Evolutionary conservation across 345 rosid genomes (phyloP).

Genomic region (Gossypium stocksii): DNA sequence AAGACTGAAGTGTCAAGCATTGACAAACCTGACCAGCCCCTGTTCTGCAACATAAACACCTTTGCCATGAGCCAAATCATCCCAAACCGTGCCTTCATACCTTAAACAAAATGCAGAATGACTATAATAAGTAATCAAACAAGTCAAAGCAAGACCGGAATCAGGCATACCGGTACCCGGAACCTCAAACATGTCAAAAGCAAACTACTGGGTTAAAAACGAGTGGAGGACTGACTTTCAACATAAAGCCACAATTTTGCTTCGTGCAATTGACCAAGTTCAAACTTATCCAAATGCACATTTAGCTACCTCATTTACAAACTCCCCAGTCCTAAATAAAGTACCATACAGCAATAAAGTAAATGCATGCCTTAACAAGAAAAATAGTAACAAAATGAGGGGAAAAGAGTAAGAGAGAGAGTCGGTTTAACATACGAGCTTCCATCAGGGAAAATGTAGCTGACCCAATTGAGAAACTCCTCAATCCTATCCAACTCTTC

Average conservation of each 20-base stretch:
- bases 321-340: background rate
- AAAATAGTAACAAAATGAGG: background rate
- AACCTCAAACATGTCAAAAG: background rate
- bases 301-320: background rate
- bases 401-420: background rate
- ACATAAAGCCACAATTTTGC: background rate
- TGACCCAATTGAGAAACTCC: slow-evolving; percentile 84
- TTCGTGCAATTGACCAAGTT: background rate
- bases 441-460: slow-evolving; percentile 88
- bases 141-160: background rate
- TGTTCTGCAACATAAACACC: slow-evolving; percentile 83
- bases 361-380: background rate
- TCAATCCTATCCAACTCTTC: slow-evolving; percentile 94
- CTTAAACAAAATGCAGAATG: slow-evolving; percentile 28
- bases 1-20: background rate
- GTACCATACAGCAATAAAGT: background rate
- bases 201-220: background rate
- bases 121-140: slow-evolving; percentile 9
- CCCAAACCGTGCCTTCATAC: slow-evolving; percentile 96
- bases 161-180: background rate
- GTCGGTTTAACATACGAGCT: slow-evolving; percentile 56
- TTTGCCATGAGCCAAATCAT: slow-evolving; percentile 93
- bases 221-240: background rate
- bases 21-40: slow-evolving; percentile 71
- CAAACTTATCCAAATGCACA: background rate